Conservation (phyloP, 2,329 filamentous ascomycete species). For the Beauveria varroae region DNA sequence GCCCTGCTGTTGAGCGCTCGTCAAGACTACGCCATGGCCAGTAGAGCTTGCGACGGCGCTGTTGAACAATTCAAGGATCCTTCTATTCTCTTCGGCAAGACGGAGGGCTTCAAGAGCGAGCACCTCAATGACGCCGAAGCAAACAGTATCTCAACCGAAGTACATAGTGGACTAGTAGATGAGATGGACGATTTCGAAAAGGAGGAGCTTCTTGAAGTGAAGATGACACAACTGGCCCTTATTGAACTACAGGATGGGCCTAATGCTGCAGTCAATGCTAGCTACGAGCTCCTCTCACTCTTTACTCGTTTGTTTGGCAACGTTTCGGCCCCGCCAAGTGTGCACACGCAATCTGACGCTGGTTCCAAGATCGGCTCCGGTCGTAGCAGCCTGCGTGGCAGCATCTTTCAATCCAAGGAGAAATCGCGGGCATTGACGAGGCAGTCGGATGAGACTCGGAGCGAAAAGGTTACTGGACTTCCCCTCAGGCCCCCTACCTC, state of each 20-base stretch:
- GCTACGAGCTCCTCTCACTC: slow-evolving; percentile 73
- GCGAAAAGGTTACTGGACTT: slow-evolving; percentile 28
- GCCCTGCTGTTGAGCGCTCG: slow-evolving; percentile 78
- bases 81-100: slow-evolving; percentile 58
- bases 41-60: slow-evolving; percentile 78
- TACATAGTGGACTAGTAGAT: slow-evolving; percentile 53
- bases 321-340: slow-evolving; percentile 37
- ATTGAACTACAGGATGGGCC: slow-evolving; percentile 78
- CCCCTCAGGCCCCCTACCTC: slow-evolving; percentile 30
- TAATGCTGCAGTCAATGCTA: slow-evolving; percentile 79
- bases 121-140: slow-evolving; percentile 53
- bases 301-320: slow-evolving; percentile 73
- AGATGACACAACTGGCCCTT: slow-evolving; percentile 86
- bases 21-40: slow-evolving; percentile 75
- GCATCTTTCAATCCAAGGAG: slow-evolving; percentile 62
- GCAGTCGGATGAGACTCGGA: slow-evolving; percentile 27
- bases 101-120: slow-evolving; percentile 53
- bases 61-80: slow-evolving; percentile 82
- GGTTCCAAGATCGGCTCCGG: slow-evolving; percentile 70
- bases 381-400: slow-evolving; percentile 60
- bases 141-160: slow-evolving; percentile 17
- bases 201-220: slow-evolving; percentile 82
- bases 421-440: slow-evolving; percentile 36
- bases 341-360: slow-evolving; percentile 37
- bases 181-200: slow-evolving; percentile 80